Base-by-base conservation (phyloP, 2,329 filamentous ascomycete genomes). In the Paracorniculantispora psalliotae region DNA sequence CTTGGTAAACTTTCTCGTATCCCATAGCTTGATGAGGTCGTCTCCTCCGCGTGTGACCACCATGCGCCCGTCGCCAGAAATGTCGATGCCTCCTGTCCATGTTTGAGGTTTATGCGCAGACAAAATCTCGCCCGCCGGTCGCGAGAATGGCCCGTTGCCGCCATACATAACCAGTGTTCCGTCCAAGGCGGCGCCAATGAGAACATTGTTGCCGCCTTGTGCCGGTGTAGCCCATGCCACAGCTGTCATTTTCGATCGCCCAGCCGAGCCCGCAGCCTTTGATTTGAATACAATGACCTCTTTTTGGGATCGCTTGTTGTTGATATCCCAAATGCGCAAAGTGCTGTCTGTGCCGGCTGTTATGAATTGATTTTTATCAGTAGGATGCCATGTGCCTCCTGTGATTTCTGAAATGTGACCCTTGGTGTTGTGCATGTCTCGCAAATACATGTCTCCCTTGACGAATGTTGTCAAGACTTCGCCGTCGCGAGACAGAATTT, bases 361-460 rank as follows among this genome's bases (percentile, higher is more conserved):
- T 26, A 93, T 87, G 69, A 91, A 96, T 0, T 92, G 67, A 65
- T 96, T 92, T 68, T 82, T 87, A 70, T 97, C 87, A 2, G 86
- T 87, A 0, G 94, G 94, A 73, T 93, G 91, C 94, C 94, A 99
- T 41, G 88, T 89, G 23, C 91, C 93, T 23, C 88, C 89, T 3
- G 91, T 92, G 43, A 97, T 84, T 73, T 97, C 94, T 4, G 92
- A 92, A 55, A 97, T 87, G 73, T 99, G 94, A 1, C 94, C 94
- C 71, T 97, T 97, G 4, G 94, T 99, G 71, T 97, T 92, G 74
- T 97, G 85, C 89, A 97, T 96, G 72, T 99, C 94, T 57, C 93
- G 84, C 64, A 99, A 77, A 68, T 99, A 99, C 92, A 97, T 97
- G 71, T 99, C 94, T 48, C 94, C 94, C 75, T 99, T 99, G 65